phyloP scores from a whole-genome alignment of 2,329 filamentous ascomycete species.

The Coniochaeta sp. region DNA sequence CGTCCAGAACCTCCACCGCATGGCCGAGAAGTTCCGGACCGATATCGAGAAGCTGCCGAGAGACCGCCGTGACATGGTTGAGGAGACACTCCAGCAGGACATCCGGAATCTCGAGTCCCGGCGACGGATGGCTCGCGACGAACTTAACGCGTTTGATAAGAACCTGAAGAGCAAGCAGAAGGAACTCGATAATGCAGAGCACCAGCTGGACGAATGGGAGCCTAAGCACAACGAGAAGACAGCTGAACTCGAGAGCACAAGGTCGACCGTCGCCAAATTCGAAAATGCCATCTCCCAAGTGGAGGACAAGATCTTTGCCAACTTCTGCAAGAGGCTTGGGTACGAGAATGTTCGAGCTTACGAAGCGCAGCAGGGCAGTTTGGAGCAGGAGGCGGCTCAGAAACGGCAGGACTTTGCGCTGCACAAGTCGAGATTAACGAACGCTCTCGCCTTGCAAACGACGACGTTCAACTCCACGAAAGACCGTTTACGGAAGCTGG shows the following conservation, averaged over 20 bases:
- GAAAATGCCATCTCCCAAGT: conserved; percentile 64
- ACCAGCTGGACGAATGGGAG: conserved; percentile 66
- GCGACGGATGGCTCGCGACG: conserved; percentile 63
- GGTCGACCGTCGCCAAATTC: conserved; percentile 43
- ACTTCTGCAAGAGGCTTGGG: conserved; percentile 80
- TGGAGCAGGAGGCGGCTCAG: conserved; percentile 84
- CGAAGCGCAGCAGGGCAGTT: conserved; percentile 83
- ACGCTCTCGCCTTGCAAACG: conserved; percentile 50
- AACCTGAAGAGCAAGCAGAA: conserved; percentile 81
- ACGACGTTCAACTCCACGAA: conserved; percentile 50
- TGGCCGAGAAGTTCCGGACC: conserved; percentile 67
- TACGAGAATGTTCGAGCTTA: conserved; percentile 89
- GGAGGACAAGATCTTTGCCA: conserved; percentile 79
- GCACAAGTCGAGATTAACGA: conserved; percentile 70
- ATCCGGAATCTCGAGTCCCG: conserved; percentile 73
- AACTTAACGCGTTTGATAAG: conserved; percentile 70
- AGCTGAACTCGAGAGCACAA: conserved; percentile 55
- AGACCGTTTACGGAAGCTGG: conserved; percentile 60
- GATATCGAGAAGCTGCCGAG: conserved; percentile 78
- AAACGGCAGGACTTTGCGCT: conserved; percentile 81
- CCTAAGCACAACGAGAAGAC: conserved; percentile 73
- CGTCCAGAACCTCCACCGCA: conserved; percentile 73
- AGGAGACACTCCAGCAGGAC: conserved; percentile 76
- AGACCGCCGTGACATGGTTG: conserved; percentile 66
- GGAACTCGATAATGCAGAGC: conserved; percentile 66